Evolutionary conservation across 2,329 filamentous ascomycete species (phyloP).

Genomic region (Trichocomaceae sp.): DNA sequence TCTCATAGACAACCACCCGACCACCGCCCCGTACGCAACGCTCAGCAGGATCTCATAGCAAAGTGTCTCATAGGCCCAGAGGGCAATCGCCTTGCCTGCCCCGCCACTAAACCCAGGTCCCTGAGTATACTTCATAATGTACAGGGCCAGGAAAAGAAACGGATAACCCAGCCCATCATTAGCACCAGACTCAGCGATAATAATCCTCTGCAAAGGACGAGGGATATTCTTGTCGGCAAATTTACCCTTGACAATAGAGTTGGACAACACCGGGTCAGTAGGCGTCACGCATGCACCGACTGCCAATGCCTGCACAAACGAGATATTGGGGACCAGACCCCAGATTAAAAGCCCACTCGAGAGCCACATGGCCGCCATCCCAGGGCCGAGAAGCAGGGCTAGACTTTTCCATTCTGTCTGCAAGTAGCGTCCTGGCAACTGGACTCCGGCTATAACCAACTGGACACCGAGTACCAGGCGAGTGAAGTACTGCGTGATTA

Average conservation of each 20-base stretch:
- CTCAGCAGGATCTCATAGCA: slow-evolving; percentile 76
- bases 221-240: slow-evolving; percentile 90
- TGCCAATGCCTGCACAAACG: slow-evolving; percentile 70
- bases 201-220: slow-evolving; percentile 70
- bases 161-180: slow-evolving; percentile 89
- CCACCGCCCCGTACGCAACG: slow-evolving; percentile 65
- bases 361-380: slow-evolving; percentile 85
- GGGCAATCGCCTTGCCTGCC: slow-evolving; percentile 59
- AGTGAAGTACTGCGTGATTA: slow-evolving; percentile 75
- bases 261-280: slow-evolving; percentile 80
- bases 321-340: slow-evolving; percentile 63
- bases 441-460: slow-evolving; percentile 79
- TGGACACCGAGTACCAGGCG: slow-evolving; percentile 85
- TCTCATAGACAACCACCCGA: slow-evolving; percentile 77
- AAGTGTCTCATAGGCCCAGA: slow-evolving; percentile 85
- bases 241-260: slow-evolving; percentile 86
- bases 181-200: slow-evolving; percentile 74
- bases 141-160: slow-evolving; percentile 77
- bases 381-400: slow-evolving; percentile 67
- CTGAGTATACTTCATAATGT: slow-evolving; percentile 69
- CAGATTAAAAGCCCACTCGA: slow-evolving; percentile 72
- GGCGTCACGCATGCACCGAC: slow-evolving; percentile 85
- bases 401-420: slow-evolving; percentile 71
- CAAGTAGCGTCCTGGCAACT: slow-evolving; percentile 77
- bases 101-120: slow-evolving; percentile 53